A percentile compares a stretch with the other conserved stretches of the same genome.
Conservation (phyloP, 148 eudicot genomes). For the Rhododendron griersonianum region DNA sequence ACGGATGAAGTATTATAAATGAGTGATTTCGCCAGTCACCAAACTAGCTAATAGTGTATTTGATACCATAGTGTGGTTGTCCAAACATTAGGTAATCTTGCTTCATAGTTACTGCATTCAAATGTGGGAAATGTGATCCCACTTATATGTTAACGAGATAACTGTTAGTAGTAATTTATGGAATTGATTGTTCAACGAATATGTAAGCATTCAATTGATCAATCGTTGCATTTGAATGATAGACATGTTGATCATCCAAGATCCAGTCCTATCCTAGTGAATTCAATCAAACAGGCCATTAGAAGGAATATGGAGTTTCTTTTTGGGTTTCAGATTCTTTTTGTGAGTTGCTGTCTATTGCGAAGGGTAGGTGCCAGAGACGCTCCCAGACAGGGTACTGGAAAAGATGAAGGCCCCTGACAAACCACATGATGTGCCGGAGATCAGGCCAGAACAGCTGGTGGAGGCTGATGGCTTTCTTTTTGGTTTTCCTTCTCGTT, state of each 20-base stretch:
- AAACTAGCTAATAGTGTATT: too few relatives aligned
- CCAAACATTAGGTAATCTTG: too few relatives aligned
- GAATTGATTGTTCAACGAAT: background rate
- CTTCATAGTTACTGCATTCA: background rate
- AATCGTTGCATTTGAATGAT: background rate
- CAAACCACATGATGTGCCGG: slow-evolving; percentile 52
- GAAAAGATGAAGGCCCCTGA: slow-evolving; percentile 64
- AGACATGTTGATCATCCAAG: background rate
- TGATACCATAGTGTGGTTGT: background rate
- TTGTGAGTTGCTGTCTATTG: background rate
- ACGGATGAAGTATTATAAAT: too few relatives aligned
- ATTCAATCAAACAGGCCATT: background rate
- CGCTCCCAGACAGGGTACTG: slow-evolving; percentile 43
- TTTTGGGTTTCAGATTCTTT: background rate
- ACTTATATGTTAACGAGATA: background rate
- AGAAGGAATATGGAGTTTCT: background rate
- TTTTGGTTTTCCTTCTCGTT: slow-evolving; percentile 72
- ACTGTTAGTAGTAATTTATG: background rate
- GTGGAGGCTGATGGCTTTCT: slow-evolving; percentile 69
- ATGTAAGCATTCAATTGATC: background rate
- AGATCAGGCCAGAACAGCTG: slow-evolving; percentile 53
- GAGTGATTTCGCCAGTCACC: too few relatives aligned
- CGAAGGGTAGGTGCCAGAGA: slow-evolving; percentile 50
- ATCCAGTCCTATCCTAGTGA: background rate
- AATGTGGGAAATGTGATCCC: background rate